Evolutionary conservation across 2,329 filamentous ascomycete species (phyloP).

Genomic region (Calycina herbarum): DNA sequence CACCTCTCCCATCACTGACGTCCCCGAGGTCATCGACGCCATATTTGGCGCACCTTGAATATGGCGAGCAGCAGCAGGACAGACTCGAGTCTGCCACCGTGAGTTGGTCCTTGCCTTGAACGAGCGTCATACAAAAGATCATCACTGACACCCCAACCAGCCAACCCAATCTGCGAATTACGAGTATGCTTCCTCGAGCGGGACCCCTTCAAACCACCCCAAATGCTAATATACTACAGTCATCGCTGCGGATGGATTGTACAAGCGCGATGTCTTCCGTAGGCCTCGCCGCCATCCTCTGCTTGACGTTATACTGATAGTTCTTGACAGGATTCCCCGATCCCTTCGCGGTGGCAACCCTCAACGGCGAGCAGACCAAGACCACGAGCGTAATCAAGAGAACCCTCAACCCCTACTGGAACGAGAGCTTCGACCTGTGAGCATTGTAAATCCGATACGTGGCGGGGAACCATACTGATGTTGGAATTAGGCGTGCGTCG

Average conservation of each 20-base stretch:
- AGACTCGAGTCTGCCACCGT: conserved; percentile 64
- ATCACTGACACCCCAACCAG: conserved; percentile 44
- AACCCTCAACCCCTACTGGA: conserved; percentile 99
- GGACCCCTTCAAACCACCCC: background rate
- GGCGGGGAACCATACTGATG: conserved; percentile 24
- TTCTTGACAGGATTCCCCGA: conserved; percentile 79
- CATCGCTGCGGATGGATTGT: conserved; percentile 96
- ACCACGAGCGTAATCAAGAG: conserved; percentile 98
- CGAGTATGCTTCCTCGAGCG: conserved; percentile 61
- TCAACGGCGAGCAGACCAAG: conserved; percentile 96
- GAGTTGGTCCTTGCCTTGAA: conserved; percentile 41
- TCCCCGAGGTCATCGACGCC: conserved; percentile 36
- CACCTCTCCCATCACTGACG: conserved; percentile 29
- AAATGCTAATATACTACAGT: conserved; percentile 60
- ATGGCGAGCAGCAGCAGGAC: conserved; percentile 50
- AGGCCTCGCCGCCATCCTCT: conserved; percentile 46
- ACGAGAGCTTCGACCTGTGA: conserved; percentile 97
- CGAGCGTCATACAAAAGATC: conserved; percentile 18
- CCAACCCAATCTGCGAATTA: conserved; percentile 87
- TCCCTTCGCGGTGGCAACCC: conserved; percentile 94
- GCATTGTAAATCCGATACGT: conserved; percentile 16
- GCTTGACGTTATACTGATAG: conserved; percentile 18
- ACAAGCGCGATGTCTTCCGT: conserved; percentile 99
- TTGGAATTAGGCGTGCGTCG: conserved; percentile 68
- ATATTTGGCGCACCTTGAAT: conserved; percentile 37